Evolutionary conservation across 2,329 filamentous ascomycete genomes (phyloP).

Genomic region (Colletotrichum cuscutae): DNA sequence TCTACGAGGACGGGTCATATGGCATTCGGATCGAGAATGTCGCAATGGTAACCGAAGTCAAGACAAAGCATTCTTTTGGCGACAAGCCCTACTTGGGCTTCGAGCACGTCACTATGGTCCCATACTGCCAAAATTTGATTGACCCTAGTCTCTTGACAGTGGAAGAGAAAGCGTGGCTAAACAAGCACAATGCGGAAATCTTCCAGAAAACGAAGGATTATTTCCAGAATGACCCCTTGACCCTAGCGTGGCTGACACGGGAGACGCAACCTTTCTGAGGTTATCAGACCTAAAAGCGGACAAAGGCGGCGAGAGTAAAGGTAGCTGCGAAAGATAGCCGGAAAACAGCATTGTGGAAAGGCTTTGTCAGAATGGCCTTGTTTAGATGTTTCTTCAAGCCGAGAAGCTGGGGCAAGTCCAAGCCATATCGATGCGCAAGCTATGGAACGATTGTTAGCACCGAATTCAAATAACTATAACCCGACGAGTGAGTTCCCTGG

Average conservation of each 20-base stretch:
- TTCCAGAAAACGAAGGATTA: constrained; percentile 81
- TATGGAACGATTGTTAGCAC: constrained; percentile 27
- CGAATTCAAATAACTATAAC: not conserved
- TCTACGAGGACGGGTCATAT: constrained; percentile 95
- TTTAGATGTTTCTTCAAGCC: constrained; percentile 44
- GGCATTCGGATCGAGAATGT: constrained; percentile 98
- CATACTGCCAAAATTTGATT: constrained; percentile 90
- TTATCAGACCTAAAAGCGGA: constrained; percentile 52
- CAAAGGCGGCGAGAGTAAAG: constrained; percentile 71
- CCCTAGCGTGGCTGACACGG: constrained; percentile 83
- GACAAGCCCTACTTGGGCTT: constrained; percentile 96
- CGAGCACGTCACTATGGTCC: constrained; percentile 97
- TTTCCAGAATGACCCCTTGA: constrained; percentile 78
- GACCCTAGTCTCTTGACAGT: constrained; percentile 77
- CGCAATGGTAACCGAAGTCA: constrained; percentile 87
- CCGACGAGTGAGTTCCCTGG: not conserved
- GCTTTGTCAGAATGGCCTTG: constrained; percentile 32
- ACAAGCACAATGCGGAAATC: constrained; percentile 85
- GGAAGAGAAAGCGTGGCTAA: constrained; percentile 86
- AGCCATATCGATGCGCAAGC: constrained; percentile 46
- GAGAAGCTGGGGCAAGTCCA: constrained; percentile 45
- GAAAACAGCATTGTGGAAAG: constrained; percentile 30
- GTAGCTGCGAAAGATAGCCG: constrained; percentile 72
- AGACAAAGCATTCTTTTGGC: constrained; percentile 88
- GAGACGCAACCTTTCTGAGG: constrained; percentile 76